Evolutionary conservation across 2,329 filamentous ascomycete genomes (phyloP).

Genomic region (Clarireedia sp.): DNA sequence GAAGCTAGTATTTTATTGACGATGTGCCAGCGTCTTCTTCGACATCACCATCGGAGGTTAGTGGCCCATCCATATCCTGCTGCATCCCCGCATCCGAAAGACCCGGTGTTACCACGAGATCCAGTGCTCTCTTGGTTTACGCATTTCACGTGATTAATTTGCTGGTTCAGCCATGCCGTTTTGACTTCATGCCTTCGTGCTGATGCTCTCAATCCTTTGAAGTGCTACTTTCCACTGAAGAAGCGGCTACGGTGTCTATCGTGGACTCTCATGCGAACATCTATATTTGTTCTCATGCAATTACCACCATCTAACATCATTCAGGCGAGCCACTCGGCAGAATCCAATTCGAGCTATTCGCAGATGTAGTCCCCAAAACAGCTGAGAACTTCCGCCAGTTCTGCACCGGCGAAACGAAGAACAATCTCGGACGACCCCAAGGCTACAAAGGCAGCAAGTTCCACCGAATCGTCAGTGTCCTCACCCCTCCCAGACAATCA

Average conservation of each 20-base stretch:
- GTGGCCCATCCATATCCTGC: slow-evolving; percentile 21
- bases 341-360: slow-evolving; percentile 86
- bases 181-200: too few relatives aligned
- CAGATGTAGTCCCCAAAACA: slow-evolving; percentile 74
- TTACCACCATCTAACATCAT: slow-evolving; percentile 6
- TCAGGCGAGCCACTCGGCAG: slow-evolving; percentile 78
- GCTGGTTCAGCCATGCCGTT: too few relatives aligned
- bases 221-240: too few relatives aligned
- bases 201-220: too few relatives aligned
- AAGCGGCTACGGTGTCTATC: too few relatives aligned
- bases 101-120: too few relatives aligned
- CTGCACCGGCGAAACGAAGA: slow-evolving; percentile 88
- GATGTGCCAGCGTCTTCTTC: slow-evolving; percentile 43
- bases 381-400: slow-evolving; percentile 97
- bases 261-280: neutral
- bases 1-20: slow-evolving; percentile 14
- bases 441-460: slow-evolving; percentile 95
- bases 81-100: too few relatives aligned
- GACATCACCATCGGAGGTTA: slow-evolving; percentile 72
- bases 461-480: slow-evolving; percentile 70
- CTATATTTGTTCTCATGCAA: neutral
- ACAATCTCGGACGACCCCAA: slow-evolving; percentile 65
- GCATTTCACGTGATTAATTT: slow-evolving; percentile 2
- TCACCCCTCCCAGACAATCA: neutral
- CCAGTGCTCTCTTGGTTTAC: too few relatives aligned